Percentiles rank a stretch among this genome's conserved stretches.
These are phyloP conservation scores for Teunomyces cretensis DNA, from an alignment of 805 yeast species.

Conservation along the genomic window DNA sequence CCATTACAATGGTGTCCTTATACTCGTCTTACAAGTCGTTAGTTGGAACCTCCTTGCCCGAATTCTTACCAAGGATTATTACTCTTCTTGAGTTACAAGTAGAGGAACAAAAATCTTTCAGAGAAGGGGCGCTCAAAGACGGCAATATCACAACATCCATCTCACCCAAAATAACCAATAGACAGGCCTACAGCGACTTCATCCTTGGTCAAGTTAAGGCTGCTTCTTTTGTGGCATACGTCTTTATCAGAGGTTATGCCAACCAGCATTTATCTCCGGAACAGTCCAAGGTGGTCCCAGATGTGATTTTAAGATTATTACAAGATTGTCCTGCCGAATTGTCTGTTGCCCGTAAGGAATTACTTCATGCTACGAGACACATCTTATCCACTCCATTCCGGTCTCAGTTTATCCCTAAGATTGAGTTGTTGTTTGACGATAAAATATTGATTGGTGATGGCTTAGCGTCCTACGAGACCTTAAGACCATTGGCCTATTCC, in stretches of 20 bases:
- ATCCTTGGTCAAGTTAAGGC: slow-evolving; percentile 93
- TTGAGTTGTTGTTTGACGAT: slow-evolving; percentile 83
- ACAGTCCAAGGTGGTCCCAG: slow-evolving; percentile 68
- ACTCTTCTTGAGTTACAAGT: slow-evolving; percentile 75
- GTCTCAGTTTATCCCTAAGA: slow-evolving; percentile 76
- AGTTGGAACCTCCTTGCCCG: slow-evolving; percentile 67
- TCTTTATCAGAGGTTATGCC: slow-evolving; percentile 81
- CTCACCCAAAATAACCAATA: slow-evolving; percentile 70
- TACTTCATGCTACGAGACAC: slow-evolving; percentile 91
- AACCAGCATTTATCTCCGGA: slow-evolving; percentile 50
- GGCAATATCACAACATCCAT: slow-evolving; percentile 68
- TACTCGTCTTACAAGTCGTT: slow-evolving; percentile 83
- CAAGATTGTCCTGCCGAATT: slow-evolving; percentile 96
- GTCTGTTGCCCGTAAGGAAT: slow-evolving; percentile 87
- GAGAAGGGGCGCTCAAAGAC: slow-evolving; percentile 48
- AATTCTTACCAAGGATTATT: slow-evolving; percentile 79
- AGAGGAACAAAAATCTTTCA: slow-evolving; percentile 57
- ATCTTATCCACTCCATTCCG: slow-evolving; percentile 90
- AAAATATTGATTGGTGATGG: slow-evolving; percentile 89
- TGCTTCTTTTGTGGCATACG: slow-evolving; percentile 90
- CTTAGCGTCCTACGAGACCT: slow-evolving; percentile 82
- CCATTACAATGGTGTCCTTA: slow-evolving; percentile 91
- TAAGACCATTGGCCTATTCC: slow-evolving; percentile 90
- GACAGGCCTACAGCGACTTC: slow-evolving; percentile 83
- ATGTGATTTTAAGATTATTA: slow-evolving; percentile 75